phyloP scores from a whole-genome alignment of 257 asterid genomes.

The Forsythia suspensa region DNA sequence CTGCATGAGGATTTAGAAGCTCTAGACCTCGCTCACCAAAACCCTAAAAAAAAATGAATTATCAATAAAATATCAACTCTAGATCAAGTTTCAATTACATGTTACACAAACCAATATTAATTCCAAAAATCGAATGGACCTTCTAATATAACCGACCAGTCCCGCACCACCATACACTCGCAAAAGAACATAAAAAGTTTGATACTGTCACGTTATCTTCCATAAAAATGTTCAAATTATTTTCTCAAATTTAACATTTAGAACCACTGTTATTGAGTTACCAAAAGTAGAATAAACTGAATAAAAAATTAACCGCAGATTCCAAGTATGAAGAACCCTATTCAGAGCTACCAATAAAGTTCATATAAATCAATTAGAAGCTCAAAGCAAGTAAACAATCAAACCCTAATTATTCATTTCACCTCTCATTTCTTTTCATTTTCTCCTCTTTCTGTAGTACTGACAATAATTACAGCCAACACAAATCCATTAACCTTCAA shows the following conservation, averaged over 20 bases:
- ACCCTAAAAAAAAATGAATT: slow-evolving; percentile 18
- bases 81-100: not conserved
- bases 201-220: not conserved
- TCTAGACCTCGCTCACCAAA: slow-evolving; percentile 25
- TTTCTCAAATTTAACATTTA: not conserved
- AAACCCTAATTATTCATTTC: slow-evolving; percentile 17
- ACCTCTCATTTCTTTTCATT: slow-evolving; percentile 2
- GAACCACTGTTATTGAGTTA: not conserved
- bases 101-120: not conserved
- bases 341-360: not conserved
- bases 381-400: slow-evolving; percentile 2
- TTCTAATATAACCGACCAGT: not conserved
- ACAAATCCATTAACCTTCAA: slow-evolving; percentile 10
- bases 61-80: not conserved
- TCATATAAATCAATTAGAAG: slow-evolving; percentile 1
- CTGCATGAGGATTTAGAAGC: slow-evolving; percentile 37
- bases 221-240: not conserved
- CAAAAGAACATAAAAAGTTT: not conserved
- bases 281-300: not conserved
- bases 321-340: not conserved
- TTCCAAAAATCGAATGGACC: not conserved
- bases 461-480: slow-evolving; percentile 12
- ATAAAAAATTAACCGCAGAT: not conserved
- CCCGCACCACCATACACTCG: not conserved
- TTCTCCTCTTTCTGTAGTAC: not conserved